phyloP scores from a whole-genome alignment of 2,329 filamentous ascomycete species.

The Cladosporium sp. region DNA sequence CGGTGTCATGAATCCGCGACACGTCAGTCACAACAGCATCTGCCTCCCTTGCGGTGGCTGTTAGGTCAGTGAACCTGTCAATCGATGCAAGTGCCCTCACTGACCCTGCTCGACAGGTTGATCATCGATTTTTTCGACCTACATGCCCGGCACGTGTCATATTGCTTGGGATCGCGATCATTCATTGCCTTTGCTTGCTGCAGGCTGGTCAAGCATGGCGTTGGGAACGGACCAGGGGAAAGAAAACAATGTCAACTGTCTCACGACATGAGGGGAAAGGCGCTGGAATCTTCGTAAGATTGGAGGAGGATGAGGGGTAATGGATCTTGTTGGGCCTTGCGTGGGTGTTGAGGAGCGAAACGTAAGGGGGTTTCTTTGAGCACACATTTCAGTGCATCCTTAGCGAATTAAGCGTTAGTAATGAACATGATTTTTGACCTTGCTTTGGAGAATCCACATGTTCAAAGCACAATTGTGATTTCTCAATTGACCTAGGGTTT shows the following conservation, averaged over 20 bases:
- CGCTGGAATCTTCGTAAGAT: background rate
- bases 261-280: background rate
- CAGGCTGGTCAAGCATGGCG: background rate
- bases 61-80: conserved; percentile 16
- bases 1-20: conserved; percentile 39
- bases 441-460: background rate
- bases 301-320: background rate
- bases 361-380: background rate
- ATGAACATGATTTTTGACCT: background rate
- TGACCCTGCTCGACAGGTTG: background rate
- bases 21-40: conserved; percentile 46
- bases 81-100: background rate
- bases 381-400: background rate
- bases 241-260: background rate
- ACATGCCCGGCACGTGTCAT: background rate
- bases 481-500: background rate
- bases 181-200: background rate
- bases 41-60: conserved; percentile 44
- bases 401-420: background rate
- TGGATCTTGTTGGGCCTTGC: background rate
- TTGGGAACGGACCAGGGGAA: background rate
- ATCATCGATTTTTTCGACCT: background rate
- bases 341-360: background rate
- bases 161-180: background rate
- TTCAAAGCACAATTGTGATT: background rate